Evolutionary conservation across 495 filamentous ascomycete genomes (phyloP), one percentile per base, ranked within the genome.

Genomic region (Neurospora sp.): DNA sequence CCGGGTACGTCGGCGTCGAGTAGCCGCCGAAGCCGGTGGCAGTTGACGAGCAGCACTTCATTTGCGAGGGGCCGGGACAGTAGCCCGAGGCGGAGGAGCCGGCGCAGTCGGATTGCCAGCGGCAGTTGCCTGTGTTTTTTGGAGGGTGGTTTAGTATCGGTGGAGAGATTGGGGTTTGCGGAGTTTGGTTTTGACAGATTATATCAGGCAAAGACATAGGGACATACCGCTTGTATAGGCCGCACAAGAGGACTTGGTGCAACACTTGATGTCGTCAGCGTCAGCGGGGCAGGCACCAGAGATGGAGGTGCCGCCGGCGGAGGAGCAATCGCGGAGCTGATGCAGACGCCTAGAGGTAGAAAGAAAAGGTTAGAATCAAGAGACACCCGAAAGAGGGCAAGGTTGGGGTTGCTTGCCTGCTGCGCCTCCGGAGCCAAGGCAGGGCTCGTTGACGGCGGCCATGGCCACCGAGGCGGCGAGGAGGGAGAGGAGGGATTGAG

Each of bases 41-140:
- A 4, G 31, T 42, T 3, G 78, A 74, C 16, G 72, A 72, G 77
- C 84, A 85, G 76, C 83, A 85, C 72, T 82, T 78, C 74, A 85
- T 80, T 27, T 72, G 71, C 0, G 75, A 44, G 4, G 81, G 82
- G 1, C 84, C 84, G 9, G 84, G 84, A 74, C 84, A 85, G 14
- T 72, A 73, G 45, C 74, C 75, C 1, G 78, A 45, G n/a, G 71
- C 40, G 9, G 74, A 71, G 37, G 73, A 78, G 65, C 81, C 81
- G 42, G 40, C 75, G 72, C 83, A 85, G 73, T 82, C 76, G n/a
- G 72, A 76, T 22, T 70, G 53, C 79, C 80, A 85, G 38, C 79
- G 77, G 74, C 83, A 85, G 76, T 78, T 81, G 37, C 81, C 77
- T 2, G 72, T 35, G 31, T 31, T 27, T 27, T 27, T 27, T 27